These are phyloP conservation scores for Agaricus blazei DNA, from an alignment of 768 basidiomycete genomes.

Conservation along the genomic window DNA sequence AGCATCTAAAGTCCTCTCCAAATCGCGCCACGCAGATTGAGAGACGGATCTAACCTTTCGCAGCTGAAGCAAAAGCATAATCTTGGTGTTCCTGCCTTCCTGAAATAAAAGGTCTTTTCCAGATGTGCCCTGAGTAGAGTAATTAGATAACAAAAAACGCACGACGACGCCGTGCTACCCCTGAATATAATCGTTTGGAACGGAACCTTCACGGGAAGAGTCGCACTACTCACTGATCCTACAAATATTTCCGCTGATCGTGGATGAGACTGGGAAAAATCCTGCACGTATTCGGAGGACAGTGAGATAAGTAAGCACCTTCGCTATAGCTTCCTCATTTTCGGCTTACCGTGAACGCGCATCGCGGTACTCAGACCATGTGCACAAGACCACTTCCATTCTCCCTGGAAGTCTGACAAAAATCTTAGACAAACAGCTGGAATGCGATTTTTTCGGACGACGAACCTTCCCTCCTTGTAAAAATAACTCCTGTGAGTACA, in stretches of 20 bases:
- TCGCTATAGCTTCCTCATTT: not conserved
- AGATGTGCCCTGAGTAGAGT: not conserved
- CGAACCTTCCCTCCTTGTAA: too few species aligned
- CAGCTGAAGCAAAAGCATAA: slow-evolving; percentile 8
- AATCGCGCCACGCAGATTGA: slow-evolving; percentile 8
- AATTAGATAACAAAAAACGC: too few species aligned
- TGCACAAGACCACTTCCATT: not conserved
- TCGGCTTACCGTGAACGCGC: not conserved
- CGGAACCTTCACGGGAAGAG: too few species aligned
- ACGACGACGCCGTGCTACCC: too few species aligned
- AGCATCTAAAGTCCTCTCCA: slow-evolving; percentile 3
- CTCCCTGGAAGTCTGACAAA: not conserved
- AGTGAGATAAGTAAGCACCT: not conserved
- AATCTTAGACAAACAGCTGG: not conserved
- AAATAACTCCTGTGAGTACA: too few species aligned
- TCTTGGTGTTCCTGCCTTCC: slow-evolving; percentile 5
- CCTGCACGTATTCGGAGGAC: not conserved
- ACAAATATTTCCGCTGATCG: not conserved
- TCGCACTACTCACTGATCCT: not conserved
- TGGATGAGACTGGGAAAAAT: not conserved
- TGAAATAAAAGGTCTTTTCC: not conserved
- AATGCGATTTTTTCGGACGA: too few species aligned
- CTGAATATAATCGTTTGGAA: too few species aligned
- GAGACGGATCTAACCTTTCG: slow-evolving; percentile 6
- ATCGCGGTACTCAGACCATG: not conserved